Percentiles rank a stretch among this genome's conserved stretches.
These are phyloP conservation scores for Daldinia sp. DNA, from an alignment of 2,329 filamentous ascomycete genomes.

Conservation along the genomic window DNA sequence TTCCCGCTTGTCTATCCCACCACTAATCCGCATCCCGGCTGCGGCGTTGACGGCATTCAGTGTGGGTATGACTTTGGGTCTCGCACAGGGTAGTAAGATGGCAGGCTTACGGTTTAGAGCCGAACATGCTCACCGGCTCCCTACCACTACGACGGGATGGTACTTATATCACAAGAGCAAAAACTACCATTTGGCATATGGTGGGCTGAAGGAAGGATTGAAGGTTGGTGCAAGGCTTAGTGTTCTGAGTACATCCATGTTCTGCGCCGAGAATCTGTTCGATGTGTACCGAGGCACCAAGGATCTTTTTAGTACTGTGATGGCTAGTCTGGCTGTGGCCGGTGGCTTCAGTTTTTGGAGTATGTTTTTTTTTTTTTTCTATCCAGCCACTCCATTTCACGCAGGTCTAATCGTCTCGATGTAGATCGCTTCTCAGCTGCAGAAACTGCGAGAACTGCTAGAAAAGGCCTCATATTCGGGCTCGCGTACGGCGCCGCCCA, in stretches of 20 bases:
- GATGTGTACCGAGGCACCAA: conserved; percentile 74
- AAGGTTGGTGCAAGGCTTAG: conserved; percentile 76
- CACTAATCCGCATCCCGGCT: conserved; percentile 70
- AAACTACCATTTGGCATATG: conserved; percentile 85
- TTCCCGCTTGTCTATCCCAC: conserved; percentile 68
- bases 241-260: conserved; percentile 78
- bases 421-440: conserved; percentile 81
- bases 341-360: conserved; percentile 88
- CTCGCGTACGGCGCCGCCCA: conserved; percentile 82
- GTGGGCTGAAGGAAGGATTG: conserved; percentile 79
- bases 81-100: conserved; percentile 75
- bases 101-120: conserved; percentile 87
- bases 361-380: conserved; percentile 54
- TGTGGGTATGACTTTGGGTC: conserved; percentile 75
- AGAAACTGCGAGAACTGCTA: conserved; percentile 79
- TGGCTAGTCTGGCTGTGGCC: conserved; percentile 84
- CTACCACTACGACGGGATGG: conserved; percentile 84
- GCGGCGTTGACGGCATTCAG: conserved; percentile 70
- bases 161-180: conserved; percentile 99
- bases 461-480: conserved; percentile 80
- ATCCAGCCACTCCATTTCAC: neutral
- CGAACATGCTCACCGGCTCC: conserved; percentile 94
- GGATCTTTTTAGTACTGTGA: conserved; percentile 82
- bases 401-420: neutral
- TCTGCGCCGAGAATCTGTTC: conserved; percentile 84